phyloP scores from a whole-genome alignment of 768 basidiomycete genomes.

The Auriscalpium orientale region DNA sequence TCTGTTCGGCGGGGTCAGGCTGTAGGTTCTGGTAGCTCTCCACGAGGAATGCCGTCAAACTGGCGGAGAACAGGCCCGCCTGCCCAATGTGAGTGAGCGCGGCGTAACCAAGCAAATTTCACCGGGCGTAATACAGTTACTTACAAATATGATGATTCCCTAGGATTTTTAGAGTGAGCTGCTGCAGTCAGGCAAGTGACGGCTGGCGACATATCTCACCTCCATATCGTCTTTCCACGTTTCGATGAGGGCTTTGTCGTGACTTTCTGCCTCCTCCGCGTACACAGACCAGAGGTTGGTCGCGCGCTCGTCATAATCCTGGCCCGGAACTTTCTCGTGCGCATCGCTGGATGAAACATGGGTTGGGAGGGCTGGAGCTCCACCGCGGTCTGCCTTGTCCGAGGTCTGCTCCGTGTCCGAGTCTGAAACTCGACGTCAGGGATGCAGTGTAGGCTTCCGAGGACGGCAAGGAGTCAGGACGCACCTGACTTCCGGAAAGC shows the following conservation, averaged over 20 bases:
- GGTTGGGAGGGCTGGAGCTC: too few relatives aligned
- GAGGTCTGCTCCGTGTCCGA: too few relatives aligned
- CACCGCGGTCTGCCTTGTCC: too few relatives aligned
- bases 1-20: neutral
- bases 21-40: slow-evolving; percentile 2
- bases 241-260: slow-evolving; percentile 25
- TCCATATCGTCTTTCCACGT: slow-evolving; percentile 38
- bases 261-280: slow-evolving; percentile 26
- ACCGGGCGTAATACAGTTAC: too few relatives aligned
- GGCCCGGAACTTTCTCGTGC: neutral
- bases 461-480: too few relatives aligned
- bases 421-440: too few relatives aligned
- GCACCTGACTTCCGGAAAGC: too few relatives aligned
- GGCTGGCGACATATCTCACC: slow-evolving; percentile 26
- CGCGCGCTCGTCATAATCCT: slow-evolving; percentile 29
- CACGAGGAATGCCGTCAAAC: slow-evolving; percentile 7
- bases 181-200: slow-evolving; percentile 20
- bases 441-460: too few relatives aligned
- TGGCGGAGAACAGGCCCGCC: slow-evolving; percentile 13
- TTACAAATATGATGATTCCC: neutral
- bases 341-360: neutral
- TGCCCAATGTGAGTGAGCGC: neutral
- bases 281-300: slow-evolving; percentile 33
- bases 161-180: neutral
- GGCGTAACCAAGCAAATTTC: too few relatives aligned